phyloP scores from a whole-genome alignment of 345 rosid species.

The Microcos paniculata region DNA sequence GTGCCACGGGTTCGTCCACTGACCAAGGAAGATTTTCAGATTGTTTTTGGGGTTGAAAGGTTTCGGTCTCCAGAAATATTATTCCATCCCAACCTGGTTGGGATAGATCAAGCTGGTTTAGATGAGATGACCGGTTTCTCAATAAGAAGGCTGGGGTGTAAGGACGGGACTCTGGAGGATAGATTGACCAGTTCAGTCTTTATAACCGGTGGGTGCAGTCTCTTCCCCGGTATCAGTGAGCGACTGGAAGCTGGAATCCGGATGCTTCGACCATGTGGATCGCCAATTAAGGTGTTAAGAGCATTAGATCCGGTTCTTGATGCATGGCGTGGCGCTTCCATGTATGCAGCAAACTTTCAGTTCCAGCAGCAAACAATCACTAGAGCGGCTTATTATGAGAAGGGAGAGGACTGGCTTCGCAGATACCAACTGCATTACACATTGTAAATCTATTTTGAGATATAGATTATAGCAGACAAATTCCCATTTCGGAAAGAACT shows the following conservation, averaged over 20 bases:
- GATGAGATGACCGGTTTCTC: slow-evolving; percentile 89
- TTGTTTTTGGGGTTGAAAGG: slow-evolving; percentile 78
- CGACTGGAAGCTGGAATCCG: slow-evolving; percentile 75
- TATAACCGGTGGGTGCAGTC: slow-evolving; percentile 77
- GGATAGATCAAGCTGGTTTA: slow-evolving; percentile 83
- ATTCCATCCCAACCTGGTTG: slow-evolving; percentile 73
- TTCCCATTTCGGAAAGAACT: not conserved
- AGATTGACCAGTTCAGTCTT: slow-evolving; percentile 72
- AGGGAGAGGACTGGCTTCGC: slow-evolving; percentile 95
- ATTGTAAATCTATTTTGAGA: slow-evolving; percentile 17
- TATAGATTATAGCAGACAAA: not conserved
- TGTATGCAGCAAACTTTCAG: slow-evolving; percentile 51
- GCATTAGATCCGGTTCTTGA: slow-evolving; percentile 83
- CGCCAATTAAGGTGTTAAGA: slow-evolving; percentile 59
- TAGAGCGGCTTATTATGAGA: slow-evolving; percentile 71
- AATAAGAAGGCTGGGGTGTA: slow-evolving; percentile 54
- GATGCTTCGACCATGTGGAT: slow-evolving; percentile 83
- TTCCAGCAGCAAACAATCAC: slow-evolving; percentile 67
- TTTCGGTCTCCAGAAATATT: slow-evolving; percentile 85
- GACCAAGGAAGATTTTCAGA: slow-evolving; percentile 88
- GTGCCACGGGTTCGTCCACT: slow-evolving; percentile 54
- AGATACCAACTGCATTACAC: slow-evolving; percentile 63
- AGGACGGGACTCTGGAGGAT: slow-evolving; percentile 46
- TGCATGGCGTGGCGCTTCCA: slow-evolving; percentile 97
- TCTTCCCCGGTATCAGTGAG: slow-evolving; percentile 63